Evolutionary conservation across 805 yeast species (phyloP), one percentile per base, ranked within the genome.

Genomic region (Maudiozyma serrabonitensis): DNA sequence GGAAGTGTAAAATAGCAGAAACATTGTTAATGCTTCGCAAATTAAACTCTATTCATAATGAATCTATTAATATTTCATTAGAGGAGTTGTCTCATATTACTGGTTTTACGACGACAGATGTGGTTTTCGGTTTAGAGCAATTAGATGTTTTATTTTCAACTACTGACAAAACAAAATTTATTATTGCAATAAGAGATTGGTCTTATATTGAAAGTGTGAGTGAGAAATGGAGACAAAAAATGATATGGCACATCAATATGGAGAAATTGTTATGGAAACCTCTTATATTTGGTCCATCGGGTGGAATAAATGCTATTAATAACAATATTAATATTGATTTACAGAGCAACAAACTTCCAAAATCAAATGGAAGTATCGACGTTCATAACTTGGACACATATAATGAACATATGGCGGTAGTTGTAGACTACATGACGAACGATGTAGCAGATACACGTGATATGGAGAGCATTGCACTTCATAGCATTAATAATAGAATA

Each of bases 101-200:
- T 0, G 97, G 97, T 0, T 85, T 93, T 90, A 82, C 76, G 1
- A 76, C 84, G 8, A 84, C 91, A 13, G 98, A 93, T 66, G 88
- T 90, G 0, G 75, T 91, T 6, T 86, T 85, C 43, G 95, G 95
- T 0, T 69, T 93, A 21, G 99, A 93, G 64, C 84, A 81, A 50
- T 67, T 91, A 28, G 74, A 79, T 25, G 80, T 84, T 8, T 69
- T 93, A 21, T 68, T 51, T 40, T 49, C 49, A 9, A 52, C 43
- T 8, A 46, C 46, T 11, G 45, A 45, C 1, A 68, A 69, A 6
- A 91, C 85, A 59, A 72, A 73, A 9, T 72, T 79, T 25, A 74
- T 90, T 1, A 48, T 51, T 4, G 26, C 32, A 6, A 31, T 48
- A 34, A 72, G 78, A 50, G 71, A 75, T 18, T 66, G 69, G 68